Conservation (phyloP, 1,139 yeast genomes). For the Magnusiomyces sp. region DNA sequence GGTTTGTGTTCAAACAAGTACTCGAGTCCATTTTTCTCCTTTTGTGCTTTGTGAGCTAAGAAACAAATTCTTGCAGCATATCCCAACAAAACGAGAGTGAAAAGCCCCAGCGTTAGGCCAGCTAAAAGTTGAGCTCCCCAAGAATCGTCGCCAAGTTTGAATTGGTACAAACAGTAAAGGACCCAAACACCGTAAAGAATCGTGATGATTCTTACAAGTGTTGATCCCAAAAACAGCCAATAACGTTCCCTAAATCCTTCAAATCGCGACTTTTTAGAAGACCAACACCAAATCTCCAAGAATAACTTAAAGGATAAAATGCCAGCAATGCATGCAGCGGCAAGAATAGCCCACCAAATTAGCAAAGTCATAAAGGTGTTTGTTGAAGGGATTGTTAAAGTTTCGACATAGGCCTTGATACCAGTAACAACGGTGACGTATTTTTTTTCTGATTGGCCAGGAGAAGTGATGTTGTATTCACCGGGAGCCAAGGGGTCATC, state of each 20-base stretch:
- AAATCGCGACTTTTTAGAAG: constrained; percentile 16
- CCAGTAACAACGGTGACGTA: constrained; percentile 26
- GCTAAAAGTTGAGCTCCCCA: constrained; percentile 30
- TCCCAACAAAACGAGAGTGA: constrained; percentile 22
- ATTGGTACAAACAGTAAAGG: constrained; percentile 28
- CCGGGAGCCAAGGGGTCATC: too few relatives aligned
- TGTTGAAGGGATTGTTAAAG: constrained; percentile 27
- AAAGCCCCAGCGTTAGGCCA: constrained; percentile 26
- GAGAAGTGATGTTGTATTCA: neutral
- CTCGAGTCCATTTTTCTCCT: constrained; percentile 21
- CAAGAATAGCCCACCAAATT: constrained; percentile 28
- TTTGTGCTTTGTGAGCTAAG: constrained; percentile 23
- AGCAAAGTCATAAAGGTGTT: constrained; percentile 30
- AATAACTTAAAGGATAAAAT: constrained; percentile 21
- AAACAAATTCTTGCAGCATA: constrained; percentile 23
- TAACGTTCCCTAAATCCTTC: constrained; percentile 24
- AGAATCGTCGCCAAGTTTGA: constrained; percentile 26
- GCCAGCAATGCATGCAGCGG: constrained; percentile 20
- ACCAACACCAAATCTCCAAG: constrained; percentile 21
- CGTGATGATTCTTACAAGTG: constrained; percentile 25
- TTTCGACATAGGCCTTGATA: constrained; percentile 26
- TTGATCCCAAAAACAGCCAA: constrained; percentile 19
- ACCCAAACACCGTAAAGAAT: constrained; percentile 31
- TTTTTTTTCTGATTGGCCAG: constrained; percentile 6
- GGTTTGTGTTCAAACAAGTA: constrained; percentile 27